phyloP scores from a whole-genome alignment of 768 basidiomycete species.

The Sistotremastrum suecicum region DNA sequence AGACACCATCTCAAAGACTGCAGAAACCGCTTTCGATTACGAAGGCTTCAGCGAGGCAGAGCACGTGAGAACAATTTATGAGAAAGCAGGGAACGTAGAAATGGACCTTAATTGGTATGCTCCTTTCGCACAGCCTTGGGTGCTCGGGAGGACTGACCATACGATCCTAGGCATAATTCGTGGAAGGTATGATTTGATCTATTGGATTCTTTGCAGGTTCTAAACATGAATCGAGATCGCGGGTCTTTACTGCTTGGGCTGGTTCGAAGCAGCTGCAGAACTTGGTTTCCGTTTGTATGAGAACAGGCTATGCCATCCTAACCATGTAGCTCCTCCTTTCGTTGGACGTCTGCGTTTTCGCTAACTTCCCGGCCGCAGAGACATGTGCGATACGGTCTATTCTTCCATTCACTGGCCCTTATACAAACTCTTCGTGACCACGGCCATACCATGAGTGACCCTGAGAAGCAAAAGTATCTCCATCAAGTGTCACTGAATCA shows the following conservation, averaged over 20 bases:
- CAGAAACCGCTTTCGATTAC: slow-evolving; percentile 44
- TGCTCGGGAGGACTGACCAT: background rate
- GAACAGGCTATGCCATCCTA: slow-evolving; percentile 45
- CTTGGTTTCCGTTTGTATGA: slow-evolving; percentile 52
- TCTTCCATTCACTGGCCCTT: slow-evolving; percentile 58
- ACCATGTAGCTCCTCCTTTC: slow-evolving; percentile 25
- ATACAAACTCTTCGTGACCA: slow-evolving; percentile 38
- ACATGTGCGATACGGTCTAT: slow-evolving; percentile 52
- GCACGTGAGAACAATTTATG: slow-evolving; percentile 31
- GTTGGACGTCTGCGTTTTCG: background rate
- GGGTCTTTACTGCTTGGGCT: slow-evolving; percentile 50
- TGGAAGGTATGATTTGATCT: slow-evolving; percentile 32
- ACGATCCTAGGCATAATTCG: slow-evolving; percentile 38
- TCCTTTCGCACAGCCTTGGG: background rate
- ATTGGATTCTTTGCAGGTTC: background rate
- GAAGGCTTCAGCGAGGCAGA: slow-evolving; percentile 42
- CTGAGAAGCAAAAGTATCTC: slow-evolving; percentile 26
- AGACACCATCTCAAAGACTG: slow-evolving; percentile 33
- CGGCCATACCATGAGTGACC: slow-evolving; percentile 12
- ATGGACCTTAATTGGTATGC: slow-evolving; percentile 40
- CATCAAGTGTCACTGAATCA: slow-evolving; percentile 49
- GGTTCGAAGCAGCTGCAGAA: slow-evolving; percentile 38
- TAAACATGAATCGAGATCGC: slow-evolving; percentile 29
- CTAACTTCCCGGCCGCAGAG: slow-evolving; percentile 23
- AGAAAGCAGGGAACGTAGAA: slow-evolving; percentile 32